Evolutionary conservation across 208 protist genomes (phyloP).

Genomic region (Angomonas ambiguus): DNA sequence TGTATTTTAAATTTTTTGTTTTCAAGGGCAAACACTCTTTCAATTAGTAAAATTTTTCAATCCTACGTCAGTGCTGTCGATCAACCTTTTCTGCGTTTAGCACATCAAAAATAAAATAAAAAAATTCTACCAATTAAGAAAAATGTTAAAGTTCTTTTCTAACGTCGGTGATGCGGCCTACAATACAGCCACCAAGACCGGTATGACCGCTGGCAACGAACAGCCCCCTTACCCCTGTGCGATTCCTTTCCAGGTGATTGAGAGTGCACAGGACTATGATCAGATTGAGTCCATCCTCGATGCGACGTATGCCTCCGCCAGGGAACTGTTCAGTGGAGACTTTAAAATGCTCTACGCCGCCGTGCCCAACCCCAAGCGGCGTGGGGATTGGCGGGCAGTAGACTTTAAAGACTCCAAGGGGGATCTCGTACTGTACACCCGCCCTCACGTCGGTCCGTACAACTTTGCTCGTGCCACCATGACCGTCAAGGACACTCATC

Average conservation of each 20-base stretch:
- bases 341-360: slow-evolving; percentile 35
- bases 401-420: slow-evolving; percentile 64
- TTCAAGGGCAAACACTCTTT: neutral
- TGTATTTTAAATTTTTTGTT: slow-evolving; percentile 11
- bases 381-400: slow-evolving; percentile 38
- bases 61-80: neutral
- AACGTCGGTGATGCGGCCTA: slow-evolving; percentile 68
- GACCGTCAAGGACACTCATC: slow-evolving; percentile 42
- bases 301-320: slow-evolving; percentile 40
- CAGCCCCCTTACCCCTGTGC: slow-evolving; percentile 84
- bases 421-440: slow-evolving; percentile 70
- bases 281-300: slow-evolving; percentile 48
- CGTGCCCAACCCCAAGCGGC: slow-evolving; percentile 23
- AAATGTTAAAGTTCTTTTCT: slow-evolving; percentile 70
- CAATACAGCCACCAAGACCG: slow-evolving; percentile 68
- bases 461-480: slow-evolving; percentile 76
- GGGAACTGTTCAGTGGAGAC: slow-evolving; percentile 58
- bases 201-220: slow-evolving; percentile 60
- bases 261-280: slow-evolving; percentile 35
- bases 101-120: slow-evolving; percentile 10
- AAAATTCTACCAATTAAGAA: too few species aligned
- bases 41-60: neutral
- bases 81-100: neutral
- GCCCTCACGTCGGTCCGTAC: slow-evolving; percentile 68
- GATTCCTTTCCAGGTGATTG: slow-evolving; percentile 57